Base-by-base conservation (phyloP, 257 asterid genomes). In the Capsicum chinense region DNA sequence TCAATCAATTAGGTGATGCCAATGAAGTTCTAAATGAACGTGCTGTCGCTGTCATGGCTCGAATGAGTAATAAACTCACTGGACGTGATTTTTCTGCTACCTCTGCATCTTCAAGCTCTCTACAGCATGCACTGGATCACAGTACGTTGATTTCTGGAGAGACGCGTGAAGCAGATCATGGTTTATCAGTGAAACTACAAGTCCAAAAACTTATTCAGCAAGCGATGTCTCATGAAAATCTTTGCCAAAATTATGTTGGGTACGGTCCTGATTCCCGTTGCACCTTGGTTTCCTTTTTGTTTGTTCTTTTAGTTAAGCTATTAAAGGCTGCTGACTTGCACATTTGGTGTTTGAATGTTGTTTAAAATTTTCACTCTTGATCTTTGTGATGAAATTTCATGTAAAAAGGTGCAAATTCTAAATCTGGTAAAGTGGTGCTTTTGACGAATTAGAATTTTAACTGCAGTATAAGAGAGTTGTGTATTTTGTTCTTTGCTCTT, bases 231-330 rank as follows among this genome's bases (percentile, higher is more conserved):
- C 92, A 87, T 81, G 99, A 97, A 86, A 97, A 97, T 88, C 86
- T 97, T 89, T 97, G 98, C 90, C 99, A 97, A 87, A 97, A 97
- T 86, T 97, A 93, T 82, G 98, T 97, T 17, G 99, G 99, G 99
- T 97, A 95, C 59, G 94, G 79, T 26, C 56, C 50, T 26, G 64
- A 52, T 76, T 76, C 48, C 9, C 63, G 1, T 37, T 67, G 74
- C 50, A 35, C 21, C 74, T 35, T 35, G 14, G 78, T 39, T 68
- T 68, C 6, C 13, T 21, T 37, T 37, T 68, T 68, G 76, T 39
- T 37, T 68, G 21, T 68, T 37, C 52, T 35, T 37, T 15, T 37
- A 26, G 17, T 64, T 64, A 11, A 26, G 70, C 70, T 64, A 5
- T 64, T 64, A 64, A 26, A 64, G 70, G 16, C 76, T 68, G 54